These are phyloP conservation scores for Kwoniella sp. DNA, from an alignment of 768 basidiomycete genomes.

Conservation along the genomic window DNA sequence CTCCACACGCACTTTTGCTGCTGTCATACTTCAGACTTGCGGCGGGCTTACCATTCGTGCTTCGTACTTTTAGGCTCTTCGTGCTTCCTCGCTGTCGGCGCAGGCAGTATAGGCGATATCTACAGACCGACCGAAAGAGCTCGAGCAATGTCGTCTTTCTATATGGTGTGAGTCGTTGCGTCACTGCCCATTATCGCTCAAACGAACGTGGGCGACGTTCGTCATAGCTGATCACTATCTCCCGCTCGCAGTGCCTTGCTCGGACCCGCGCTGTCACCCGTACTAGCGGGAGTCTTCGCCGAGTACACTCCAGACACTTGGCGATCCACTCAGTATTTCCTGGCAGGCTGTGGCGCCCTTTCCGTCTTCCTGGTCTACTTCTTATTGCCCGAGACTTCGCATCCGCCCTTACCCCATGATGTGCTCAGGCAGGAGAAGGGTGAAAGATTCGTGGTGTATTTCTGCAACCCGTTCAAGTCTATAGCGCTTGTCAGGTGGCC, in stretches of 20 bases:
- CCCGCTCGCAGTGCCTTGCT: constrained; percentile 20
- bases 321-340: constrained; percentile 43
- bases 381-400: constrained; percentile 53
- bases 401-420: constrained; percentile 51
- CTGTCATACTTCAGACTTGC: no score
- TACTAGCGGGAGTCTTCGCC: constrained; percentile 48
- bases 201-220: background rate
- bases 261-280: constrained; percentile 42
- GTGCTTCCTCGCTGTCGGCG: constrained; percentile 61
- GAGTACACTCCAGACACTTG: constrained; percentile 49
- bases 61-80: constrained; percentile 54
- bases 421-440: constrained; percentile 29
- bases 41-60: background rate
- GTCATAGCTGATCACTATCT: background rate
- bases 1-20: background rate
- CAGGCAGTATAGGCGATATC: constrained; percentile 61
- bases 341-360: constrained; percentile 39
- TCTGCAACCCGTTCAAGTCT: constrained; percentile 51
- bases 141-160: constrained; percentile 49
- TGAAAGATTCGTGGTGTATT: constrained; percentile 51
- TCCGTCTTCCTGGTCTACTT: constrained; percentile 41
- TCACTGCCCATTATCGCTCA: background rate
- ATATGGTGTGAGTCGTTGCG: constrained; percentile 38
- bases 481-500: constrained; percentile 47
- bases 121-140: constrained; percentile 49